Base-by-base conservation (phyloP, 208 protist species). In the Balamuthia mandrillaris region DNA sequence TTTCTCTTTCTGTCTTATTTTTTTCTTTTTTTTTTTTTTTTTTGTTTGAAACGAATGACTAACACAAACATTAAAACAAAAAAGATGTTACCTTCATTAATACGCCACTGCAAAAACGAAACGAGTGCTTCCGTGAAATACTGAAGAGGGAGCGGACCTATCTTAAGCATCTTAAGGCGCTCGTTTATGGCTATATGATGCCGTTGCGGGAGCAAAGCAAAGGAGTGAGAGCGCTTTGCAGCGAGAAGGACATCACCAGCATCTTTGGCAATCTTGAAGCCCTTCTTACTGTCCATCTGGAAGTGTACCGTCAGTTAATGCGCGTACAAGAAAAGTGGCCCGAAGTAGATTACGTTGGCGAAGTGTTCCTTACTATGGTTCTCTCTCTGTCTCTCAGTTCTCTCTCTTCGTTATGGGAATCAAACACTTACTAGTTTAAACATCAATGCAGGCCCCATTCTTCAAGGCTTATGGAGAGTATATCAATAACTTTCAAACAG, bases 331-430 rank as follows among this genome's bases (percentile, higher is more conserved):
- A 21, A 16, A n/a, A 47, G 16, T 78, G 68, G 45, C 68, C 68
- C 2, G 45, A 78, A 2, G 51, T 58, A 14, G 68, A 78, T 29
- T 41, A 47, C 24, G 29, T 78, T 31, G 68, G 68, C 68, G 68
- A 78, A 39, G 68, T 78, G 29, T 78, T 78, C 68, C 68, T 78
- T 29, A 78, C 68, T 29, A 78, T 78, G 68, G 65, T 74, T n/a
- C 33, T 35, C n/a, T 18, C 16, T 39, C 21, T 63, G 10, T 7
- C 18, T 24, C 16, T 14, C 6, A 10, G 10, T 21, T 21, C n/a
- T 35, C 18, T 10, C 6, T 63, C 18, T 63, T 63, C 56, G 16
- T n/a, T n/a, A n/a, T n/a, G n/a, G n/a, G n/a, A 63, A 6, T 63
- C 56, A 29, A 63, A 18, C 33, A 29, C 10, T 63, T 18, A 63